These are phyloP conservation scores for Rossbeevera mucosa DNA, from an alignment of 768 basidiomycete species.

Conservation along the genomic window DNA sequence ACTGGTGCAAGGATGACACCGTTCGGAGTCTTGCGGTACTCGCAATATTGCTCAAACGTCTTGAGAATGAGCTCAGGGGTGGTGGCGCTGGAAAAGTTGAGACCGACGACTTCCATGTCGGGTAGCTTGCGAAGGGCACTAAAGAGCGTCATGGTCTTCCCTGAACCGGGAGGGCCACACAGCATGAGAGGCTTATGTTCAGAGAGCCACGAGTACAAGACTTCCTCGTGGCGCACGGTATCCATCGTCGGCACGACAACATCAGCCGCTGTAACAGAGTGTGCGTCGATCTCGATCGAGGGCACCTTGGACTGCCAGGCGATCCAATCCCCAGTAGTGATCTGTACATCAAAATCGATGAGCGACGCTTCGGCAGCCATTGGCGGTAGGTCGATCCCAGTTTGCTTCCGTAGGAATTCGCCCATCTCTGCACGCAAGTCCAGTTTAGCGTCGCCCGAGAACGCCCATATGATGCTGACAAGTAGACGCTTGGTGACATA, in stretches of 20 bases:
- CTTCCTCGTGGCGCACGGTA: constrained; percentile 97
- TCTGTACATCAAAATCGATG: constrained; percentile 93
- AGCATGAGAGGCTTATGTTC: constrained; percentile 98
- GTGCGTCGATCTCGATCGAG: constrained; percentile 93
- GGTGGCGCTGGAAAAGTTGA: constrained; percentile 99
- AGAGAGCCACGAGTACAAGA: constrained; percentile 96
- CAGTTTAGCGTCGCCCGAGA: constrained; percentile 93
- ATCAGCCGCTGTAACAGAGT: constrained; percentile 92
- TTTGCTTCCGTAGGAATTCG: constrained; percentile 76
- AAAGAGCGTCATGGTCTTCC: constrained; percentile 99
- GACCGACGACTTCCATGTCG: constrained; percentile 97
- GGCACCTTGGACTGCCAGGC: constrained; percentile 92
- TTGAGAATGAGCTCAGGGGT: constrained; percentile 97
- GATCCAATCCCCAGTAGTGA: constrained; percentile 80
- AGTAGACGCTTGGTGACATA: constrained; percentile 88
- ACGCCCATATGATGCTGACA: constrained; percentile 95
- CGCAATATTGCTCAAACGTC: constrained; percentile 99
- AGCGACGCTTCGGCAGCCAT: constrained; percentile 74
- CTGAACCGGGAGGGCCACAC: constrained; percentile 98
- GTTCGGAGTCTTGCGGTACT: constrained; percentile 97
- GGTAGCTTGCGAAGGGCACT: constrained; percentile 95
- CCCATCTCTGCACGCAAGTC: constrained; percentile 88
- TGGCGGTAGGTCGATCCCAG: constrained; percentile 85
- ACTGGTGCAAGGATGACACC: constrained; percentile 93
- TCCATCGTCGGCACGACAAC: constrained; percentile 98